Evolutionary conservation across 192 early-diverging fungal species (phyloP).

Genomic region (Spizellomyces punctatus): DNA sequence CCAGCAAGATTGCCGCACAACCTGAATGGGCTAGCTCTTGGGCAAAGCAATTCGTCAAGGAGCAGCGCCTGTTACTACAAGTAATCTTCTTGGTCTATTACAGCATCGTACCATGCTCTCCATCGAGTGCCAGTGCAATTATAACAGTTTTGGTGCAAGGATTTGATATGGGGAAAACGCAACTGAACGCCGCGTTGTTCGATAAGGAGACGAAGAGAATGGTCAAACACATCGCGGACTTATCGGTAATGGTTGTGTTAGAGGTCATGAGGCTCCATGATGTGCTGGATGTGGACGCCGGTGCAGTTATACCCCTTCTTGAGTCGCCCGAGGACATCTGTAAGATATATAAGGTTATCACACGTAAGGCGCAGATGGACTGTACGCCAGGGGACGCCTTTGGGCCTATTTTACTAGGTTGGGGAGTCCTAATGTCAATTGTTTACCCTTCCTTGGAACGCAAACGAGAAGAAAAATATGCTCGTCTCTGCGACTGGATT

Average conservation of each 20-base stretch:
- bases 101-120: slow-evolving; percentile 11
- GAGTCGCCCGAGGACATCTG: not conserved
- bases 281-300: slow-evolving; percentile 1
- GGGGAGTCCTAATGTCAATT: slow-evolving; percentile 36
- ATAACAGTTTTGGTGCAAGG: slow-evolving; percentile 14
- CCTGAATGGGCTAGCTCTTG: slow-evolving; percentile 32
- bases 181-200: slow-evolving; percentile 41
- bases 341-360: slow-evolving; percentile 13
- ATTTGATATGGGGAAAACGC: slow-evolving; percentile 35
- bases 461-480: not conserved
- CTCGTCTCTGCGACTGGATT: not conserved
- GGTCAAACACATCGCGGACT: slow-evolving; percentile 28
- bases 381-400: slow-evolving; percentile 8
- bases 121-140: slow-evolving; percentile 1
- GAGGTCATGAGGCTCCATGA: slow-evolving; percentile 32
- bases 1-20: slow-evolving; percentile 27
- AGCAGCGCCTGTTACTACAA: slow-evolving; percentile 43
- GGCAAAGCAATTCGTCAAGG: slow-evolving; percentile 43
- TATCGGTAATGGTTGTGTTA: slow-evolving; percentile 39
- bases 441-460: slow-evolving; percentile 2
- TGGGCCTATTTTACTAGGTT: slow-evolving; percentile 40
- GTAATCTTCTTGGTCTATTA: slow-evolving; percentile 48
- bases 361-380: not conserved
- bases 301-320: not conserved
- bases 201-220: slow-evolving; percentile 31